Evolutionary conservation across 2,329 filamentous ascomycete genomes (phyloP).

Genomic region (Neophaeococcomyces mojaviensis): DNA sequence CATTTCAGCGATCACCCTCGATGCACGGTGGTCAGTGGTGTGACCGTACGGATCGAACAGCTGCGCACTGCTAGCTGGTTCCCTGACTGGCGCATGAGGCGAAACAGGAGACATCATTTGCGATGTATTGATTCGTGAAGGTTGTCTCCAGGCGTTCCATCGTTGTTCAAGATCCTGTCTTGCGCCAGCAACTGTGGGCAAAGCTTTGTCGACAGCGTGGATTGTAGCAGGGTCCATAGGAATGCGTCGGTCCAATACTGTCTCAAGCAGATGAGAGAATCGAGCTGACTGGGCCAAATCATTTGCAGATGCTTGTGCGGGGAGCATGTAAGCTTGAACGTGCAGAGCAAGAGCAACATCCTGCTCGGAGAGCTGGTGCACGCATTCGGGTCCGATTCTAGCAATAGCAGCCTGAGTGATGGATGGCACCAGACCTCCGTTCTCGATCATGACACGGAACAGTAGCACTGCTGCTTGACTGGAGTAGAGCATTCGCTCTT

Average conservation of each 20-base stretch:
- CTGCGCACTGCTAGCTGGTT: constrained; percentile 40
- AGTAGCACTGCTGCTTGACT: constrained; percentile 51
- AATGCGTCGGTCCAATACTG: constrained; percentile 45
- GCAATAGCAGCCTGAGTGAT: constrained; percentile 55
- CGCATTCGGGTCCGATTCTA: constrained; percentile 52
- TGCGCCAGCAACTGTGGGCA: constrained; percentile 44
- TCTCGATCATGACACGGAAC: constrained; percentile 59
- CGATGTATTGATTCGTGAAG: constrained; percentile 31
- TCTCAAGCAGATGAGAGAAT: constrained; percentile 55
- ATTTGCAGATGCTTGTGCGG: constrained; percentile 31
- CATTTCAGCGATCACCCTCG: constrained; percentile 79
- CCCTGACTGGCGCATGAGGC: constrained; percentile 57
- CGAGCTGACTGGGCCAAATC: constrained; percentile 53
- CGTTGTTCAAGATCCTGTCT: constrained; percentile 42
- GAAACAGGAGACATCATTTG: constrained; percentile 29
- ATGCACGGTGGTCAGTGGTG: constrained; percentile 88
- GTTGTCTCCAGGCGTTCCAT: constrained; percentile 50
- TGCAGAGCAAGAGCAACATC: constrained; percentile 54
- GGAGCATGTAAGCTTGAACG: constrained; percentile 47
- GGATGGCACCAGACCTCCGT: constrained; percentile 53
- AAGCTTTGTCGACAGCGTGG: constrained; percentile 50
- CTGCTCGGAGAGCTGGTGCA: constrained; percentile 45
- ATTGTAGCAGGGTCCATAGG: constrained; percentile 50
- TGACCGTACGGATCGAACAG: constrained; percentile 79
- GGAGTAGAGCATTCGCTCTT: constrained; percentile 44